Evolutionary conservation across 1,284 basidiomycete species (phyloP).

Genomic region (Vanrija sp.): DNA sequence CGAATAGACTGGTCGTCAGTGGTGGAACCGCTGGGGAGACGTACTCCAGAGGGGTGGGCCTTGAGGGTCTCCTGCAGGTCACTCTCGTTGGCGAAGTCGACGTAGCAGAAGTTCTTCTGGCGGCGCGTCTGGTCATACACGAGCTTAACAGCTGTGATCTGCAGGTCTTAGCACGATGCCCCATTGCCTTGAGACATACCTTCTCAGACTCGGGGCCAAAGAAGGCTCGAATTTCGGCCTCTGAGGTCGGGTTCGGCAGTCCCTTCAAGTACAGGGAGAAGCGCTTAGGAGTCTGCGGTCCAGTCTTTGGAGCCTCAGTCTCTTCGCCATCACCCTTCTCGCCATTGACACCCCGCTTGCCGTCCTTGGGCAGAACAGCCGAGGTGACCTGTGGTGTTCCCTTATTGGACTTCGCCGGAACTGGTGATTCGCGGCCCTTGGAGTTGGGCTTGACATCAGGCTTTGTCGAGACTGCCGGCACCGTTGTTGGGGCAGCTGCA

Average conservation of each 20-base stretch:
- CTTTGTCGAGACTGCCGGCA: conserved; percentile 47
- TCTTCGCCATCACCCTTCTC: conserved; percentile 46
- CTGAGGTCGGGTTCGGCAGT: conserved; percentile 58
- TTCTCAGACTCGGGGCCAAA: conserved; percentile 52
- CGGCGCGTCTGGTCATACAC: conserved; percentile 50
- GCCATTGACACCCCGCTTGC: conserved; percentile 48
- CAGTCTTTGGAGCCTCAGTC: conserved; percentile 61
- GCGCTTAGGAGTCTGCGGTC: conserved; percentile 63
- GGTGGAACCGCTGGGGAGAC: conserved; percentile 16
- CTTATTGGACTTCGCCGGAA: conserved; percentile 14
- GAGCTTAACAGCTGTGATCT: conserved; percentile 72
- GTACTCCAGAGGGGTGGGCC: conserved; percentile 62
- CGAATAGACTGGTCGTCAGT: conserved; percentile 28
- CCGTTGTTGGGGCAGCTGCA: conserved; percentile 21
- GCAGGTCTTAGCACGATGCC: neutral
- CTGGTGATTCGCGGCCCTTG: neutral
- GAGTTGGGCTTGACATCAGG: conserved; percentile 9
- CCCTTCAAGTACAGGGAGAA: conserved; percentile 78
- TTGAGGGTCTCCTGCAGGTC: conserved; percentile 71
- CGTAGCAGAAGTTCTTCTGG: conserved; percentile 58
- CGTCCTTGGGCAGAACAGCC: conserved; percentile 27
- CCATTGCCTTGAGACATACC: conserved; percentile 17
- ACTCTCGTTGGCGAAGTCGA: conserved; percentile 81
- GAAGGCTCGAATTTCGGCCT: conserved; percentile 68
- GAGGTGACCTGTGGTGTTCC: conserved; percentile 2